phyloP scores from a whole-genome alignment of 2,329 filamentous ascomycete genomes.

The Aureobasidium sp. region DNA sequence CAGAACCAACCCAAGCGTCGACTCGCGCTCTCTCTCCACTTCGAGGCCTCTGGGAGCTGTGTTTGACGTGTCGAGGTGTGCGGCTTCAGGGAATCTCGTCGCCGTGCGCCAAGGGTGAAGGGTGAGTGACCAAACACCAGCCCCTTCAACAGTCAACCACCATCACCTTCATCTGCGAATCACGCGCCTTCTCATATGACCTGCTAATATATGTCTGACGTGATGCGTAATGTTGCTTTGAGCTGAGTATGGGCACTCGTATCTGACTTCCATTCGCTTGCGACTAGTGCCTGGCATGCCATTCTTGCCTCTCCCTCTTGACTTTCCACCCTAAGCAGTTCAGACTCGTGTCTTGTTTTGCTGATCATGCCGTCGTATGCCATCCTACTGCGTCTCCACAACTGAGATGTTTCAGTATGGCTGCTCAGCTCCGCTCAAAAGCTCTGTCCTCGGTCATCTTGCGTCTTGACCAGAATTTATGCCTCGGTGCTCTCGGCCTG shows the following conservation, averaged over 20 bases:
- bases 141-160: conserved; percentile 2
- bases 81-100: conserved; percentile 6
- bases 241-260: not conserved
- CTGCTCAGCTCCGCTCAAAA: not conserved
- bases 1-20: not conserved
- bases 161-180: not conserved
- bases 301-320: not conserved
- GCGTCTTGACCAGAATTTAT: conserved; percentile 20
- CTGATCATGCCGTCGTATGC: not conserved
- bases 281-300: not conserved
- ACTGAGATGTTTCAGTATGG: not conserved
- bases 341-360: conserved; percentile 1
- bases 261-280: conserved; percentile 1
- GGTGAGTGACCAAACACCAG: not conserved
- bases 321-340: not conserved
- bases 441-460: not conserved
- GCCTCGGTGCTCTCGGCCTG: conserved; percentile 36
- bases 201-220: conserved; percentile 1
- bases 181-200: not conserved
- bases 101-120: conserved; percentile 2
- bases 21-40: conserved; percentile 3
- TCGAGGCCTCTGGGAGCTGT: not conserved
- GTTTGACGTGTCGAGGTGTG: conserved; percentile 1
- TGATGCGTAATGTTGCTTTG: conserved; percentile 7
- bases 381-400: not conserved